Percentiles rank a stretch among this genome's conserved stretches.
These are phyloP conservation scores for Pythium vanterpoolii DNA, from an alignment of 352 stramenopile species.

Conservation along the genomic window DNA sequence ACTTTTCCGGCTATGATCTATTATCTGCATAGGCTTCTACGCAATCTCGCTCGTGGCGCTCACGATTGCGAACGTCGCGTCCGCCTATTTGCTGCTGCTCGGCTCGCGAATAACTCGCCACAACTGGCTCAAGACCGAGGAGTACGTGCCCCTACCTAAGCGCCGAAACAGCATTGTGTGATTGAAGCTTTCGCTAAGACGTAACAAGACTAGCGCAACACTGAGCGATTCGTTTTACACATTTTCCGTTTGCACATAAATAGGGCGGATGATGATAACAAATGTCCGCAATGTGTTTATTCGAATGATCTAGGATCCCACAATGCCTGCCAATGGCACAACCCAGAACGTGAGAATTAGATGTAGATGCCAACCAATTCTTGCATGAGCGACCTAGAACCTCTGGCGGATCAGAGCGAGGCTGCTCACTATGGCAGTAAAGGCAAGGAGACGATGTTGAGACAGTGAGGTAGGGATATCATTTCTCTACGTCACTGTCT, in stretches of 20 bases:
- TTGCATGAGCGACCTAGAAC: no score
- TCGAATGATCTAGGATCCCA: no score
- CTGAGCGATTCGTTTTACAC: no score
- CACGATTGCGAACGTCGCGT: constrained; percentile 35
- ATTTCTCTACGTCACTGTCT: no score
- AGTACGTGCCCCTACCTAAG: constrained; percentile 36
- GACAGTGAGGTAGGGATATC: no score
- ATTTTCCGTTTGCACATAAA: background rate
- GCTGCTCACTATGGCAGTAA: no score
- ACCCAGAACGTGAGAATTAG: no score
- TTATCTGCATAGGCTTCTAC: constrained; percentile 30
- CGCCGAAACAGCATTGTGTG: constrained; percentile 16
- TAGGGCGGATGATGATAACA: background rate
- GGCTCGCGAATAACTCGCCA: constrained; percentile 41
- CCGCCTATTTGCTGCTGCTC: constrained; percentile 40
- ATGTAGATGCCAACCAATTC: no score
- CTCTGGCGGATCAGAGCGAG: no score
- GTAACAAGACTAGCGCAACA: background rate
- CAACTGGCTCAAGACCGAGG: constrained; percentile 30
- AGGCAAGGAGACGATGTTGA: no score
- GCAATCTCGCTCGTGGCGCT: constrained; percentile 40
- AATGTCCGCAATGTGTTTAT: no score
- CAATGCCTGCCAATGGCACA: no score
- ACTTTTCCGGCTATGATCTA: background rate
- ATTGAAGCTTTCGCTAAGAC: background rate